phyloP scores from a whole-genome alignment of 768 basidiomycete species.

The Russula dissimulans region DNA sequence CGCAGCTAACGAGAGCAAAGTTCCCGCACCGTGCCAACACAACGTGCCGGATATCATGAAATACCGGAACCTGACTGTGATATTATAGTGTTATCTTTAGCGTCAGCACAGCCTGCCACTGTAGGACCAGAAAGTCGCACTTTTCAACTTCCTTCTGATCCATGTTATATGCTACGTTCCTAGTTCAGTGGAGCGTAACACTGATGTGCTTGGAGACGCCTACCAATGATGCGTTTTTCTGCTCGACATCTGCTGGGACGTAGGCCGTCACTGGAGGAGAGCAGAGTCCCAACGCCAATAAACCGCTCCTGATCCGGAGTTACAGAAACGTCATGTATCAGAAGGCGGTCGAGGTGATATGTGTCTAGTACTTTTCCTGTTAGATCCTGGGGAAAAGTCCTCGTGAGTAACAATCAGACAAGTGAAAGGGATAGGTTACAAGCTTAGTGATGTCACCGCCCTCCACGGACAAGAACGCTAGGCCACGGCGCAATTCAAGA shows the following conservation, averaged over 20 bases:
- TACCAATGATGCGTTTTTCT: slow-evolving; percentile 70
- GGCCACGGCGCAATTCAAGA: neutral
- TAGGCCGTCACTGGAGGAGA: slow-evolving; percentile 51
- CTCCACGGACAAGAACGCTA: slow-evolving; percentile 67
- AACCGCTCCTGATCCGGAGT: slow-evolving; percentile 57
- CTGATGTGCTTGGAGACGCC: slow-evolving; percentile 16
- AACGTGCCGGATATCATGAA: slow-evolving; percentile 66
- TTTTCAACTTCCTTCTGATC: slow-evolving; percentile 57
- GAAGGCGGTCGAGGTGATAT: slow-evolving; percentile 52
- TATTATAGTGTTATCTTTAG: slow-evolving; percentile 4
- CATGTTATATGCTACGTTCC: slow-evolving; percentile 53
- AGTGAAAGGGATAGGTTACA: slow-evolving; percentile 29
- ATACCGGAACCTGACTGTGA: slow-evolving; percentile 56
- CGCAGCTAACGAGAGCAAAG: slow-evolving; percentile 62
- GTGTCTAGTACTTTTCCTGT: slow-evolving; percentile 48
- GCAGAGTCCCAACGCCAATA: slow-evolving; percentile 57
- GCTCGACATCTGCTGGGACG: slow-evolving; percentile 60
- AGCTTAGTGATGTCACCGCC: slow-evolving; percentile 50
- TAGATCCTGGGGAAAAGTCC: slow-evolving; percentile 36
- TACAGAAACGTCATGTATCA: slow-evolving; percentile 61
- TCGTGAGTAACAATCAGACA: neutral
- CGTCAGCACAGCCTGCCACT: neutral
- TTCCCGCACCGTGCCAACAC: slow-evolving; percentile 52
- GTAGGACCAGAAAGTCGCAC: slow-evolving; percentile 29
- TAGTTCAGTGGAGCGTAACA: neutral